Conservation (phyloP, 225 moss, liverwort and hornwort genomes). For the Ulota crispa region DNA sequence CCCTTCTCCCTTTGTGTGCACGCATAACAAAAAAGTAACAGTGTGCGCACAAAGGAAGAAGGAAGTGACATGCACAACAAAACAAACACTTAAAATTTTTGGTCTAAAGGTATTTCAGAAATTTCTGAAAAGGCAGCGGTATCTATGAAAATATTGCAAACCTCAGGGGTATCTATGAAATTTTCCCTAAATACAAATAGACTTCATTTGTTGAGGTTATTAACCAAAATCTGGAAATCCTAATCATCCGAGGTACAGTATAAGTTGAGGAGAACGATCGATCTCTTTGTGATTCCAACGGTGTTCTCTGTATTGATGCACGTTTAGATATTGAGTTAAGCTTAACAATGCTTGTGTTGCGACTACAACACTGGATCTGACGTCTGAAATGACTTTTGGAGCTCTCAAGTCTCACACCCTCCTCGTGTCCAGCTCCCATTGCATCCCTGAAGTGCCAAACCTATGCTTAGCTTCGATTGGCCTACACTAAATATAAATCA, state of each 20-base stretch:
- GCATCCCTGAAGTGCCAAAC: neutral
- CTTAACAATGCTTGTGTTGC: no score
- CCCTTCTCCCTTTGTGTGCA: no score
- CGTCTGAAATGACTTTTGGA: neutral
- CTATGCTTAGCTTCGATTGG: neutral
- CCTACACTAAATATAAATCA: neutral
- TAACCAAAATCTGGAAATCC: neutral
- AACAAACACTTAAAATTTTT: no score
- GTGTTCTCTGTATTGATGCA: neutral
- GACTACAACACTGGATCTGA: neutral
- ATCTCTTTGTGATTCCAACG: neutral
- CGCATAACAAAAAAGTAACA: no score
- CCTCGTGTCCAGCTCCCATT: slow-evolving; percentile 35
- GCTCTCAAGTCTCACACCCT: neutral
- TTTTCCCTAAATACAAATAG: neutral
- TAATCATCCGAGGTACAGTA: neutral
- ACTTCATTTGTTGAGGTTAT: neutral
- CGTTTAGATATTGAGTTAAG: no score
- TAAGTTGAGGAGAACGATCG: neutral
- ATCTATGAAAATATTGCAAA: no score
- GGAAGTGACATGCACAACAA: no score
- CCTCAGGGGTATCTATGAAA: no score
- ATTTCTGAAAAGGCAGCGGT: no score
- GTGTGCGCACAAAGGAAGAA: no score
- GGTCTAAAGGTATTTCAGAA: no score